Evolutionary conservation across 2,329 filamentous ascomycete species (phyloP), one percentile per base, ranked within the genome.

Genomic region (Talaromyces islandicus): DNA sequence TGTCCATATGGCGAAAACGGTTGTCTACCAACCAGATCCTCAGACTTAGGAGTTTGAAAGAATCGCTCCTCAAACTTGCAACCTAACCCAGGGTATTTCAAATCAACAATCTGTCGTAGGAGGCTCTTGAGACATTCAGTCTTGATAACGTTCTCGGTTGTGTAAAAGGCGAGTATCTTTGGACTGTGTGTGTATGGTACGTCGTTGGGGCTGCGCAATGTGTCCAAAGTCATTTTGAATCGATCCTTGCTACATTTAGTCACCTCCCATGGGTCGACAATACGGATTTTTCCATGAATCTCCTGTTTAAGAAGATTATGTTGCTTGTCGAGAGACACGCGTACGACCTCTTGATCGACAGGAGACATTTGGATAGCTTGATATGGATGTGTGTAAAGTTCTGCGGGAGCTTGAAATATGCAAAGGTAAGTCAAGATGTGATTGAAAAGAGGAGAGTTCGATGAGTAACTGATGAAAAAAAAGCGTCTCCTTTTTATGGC

Each of bases 121-220:
- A 38, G 35, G 2, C 1, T n/a, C 7, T n/a, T 1, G n/a, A 38
- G 35, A 38, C 35, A 38, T 7, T 2, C 1, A n/a, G 7, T n/a
- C 7, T 38, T 38, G 5, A n/a, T 17, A 5, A 1, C 7, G 4
- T n/a, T 38, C 7, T 7, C 7, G 35, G 14, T 38, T 38, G 35
- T 38, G 35, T 38, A 38, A 38, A 7, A 5, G n/a, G 17, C 17
- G 35, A 38, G 35, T 6, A 38, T 38, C 35, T 38, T 38, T 38
- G 14, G 6, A 38, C 14, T 6, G 7, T 0, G 3, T 17, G 35
- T 6, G 7, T 0, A 7, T 17, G 7, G 17, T 1, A 1, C 1
- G 35, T n/a, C 35, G 6, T 38, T 38, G 17, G 14, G 17, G 6
- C 14, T 2, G 35, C 17, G 35, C 5, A 0, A 2, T 7, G 14